phyloP scores from a whole-genome alignment of 2,329 filamentous ascomycete species.

The Arthrobotrys megalospora region DNA sequence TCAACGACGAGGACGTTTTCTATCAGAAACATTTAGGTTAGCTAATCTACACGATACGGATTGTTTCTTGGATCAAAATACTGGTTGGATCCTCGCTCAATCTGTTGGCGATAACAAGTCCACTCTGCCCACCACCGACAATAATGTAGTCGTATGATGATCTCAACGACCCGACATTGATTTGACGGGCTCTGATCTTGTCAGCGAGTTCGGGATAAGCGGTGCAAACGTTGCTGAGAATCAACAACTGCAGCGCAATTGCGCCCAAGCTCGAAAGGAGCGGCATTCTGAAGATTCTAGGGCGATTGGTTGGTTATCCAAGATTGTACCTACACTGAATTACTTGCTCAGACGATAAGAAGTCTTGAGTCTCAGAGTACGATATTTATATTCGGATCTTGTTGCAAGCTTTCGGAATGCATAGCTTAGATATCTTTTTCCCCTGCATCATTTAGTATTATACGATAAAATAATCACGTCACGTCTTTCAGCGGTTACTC shows the following conservation, averaged over 20 bases:
- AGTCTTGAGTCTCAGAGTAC: slow-evolving; percentile 2
- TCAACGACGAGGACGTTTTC: slow-evolving; percentile 65
- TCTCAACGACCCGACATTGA: slow-evolving; percentile 37
- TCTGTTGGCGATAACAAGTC: slow-evolving; percentile 64
- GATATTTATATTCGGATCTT: slow-evolving; percentile 26
- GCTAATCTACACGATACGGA: background rate
- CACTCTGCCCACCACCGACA: slow-evolving; percentile 64
- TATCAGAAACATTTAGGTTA: slow-evolving; percentile 22
- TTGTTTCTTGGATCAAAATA: slow-evolving; percentile 26
- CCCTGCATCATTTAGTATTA: background rate
- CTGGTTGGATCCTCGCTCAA: slow-evolving; percentile 64
- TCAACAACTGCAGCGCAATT: slow-evolving; percentile 13
- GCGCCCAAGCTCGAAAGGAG: slow-evolving; percentile 6
- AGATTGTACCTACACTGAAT: slow-evolving; percentile 8
- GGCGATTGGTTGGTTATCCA: background rate
- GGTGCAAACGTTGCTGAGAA: slow-evolving; percentile 20
- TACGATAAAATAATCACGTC: slow-evolving; percentile 2
- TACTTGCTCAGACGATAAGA: slow-evolving; percentile 1
- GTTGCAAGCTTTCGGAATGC: background rate
- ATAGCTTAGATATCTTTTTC: slow-evolving; percentile 8
- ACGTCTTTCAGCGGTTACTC: background rate
- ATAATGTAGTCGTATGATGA: slow-evolving; percentile 64
- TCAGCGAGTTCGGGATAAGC: slow-evolving; percentile 52
- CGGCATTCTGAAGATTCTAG: slow-evolving; percentile 13
- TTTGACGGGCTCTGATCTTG: slow-evolving; percentile 55